Percentiles rank a stretch among this genome's conserved stretches.
These are phyloP conservation scores for Cryptosporidium sp. DNA, from an alignment of 169 alveolate genomes.

Conservation along the genomic window DNA sequence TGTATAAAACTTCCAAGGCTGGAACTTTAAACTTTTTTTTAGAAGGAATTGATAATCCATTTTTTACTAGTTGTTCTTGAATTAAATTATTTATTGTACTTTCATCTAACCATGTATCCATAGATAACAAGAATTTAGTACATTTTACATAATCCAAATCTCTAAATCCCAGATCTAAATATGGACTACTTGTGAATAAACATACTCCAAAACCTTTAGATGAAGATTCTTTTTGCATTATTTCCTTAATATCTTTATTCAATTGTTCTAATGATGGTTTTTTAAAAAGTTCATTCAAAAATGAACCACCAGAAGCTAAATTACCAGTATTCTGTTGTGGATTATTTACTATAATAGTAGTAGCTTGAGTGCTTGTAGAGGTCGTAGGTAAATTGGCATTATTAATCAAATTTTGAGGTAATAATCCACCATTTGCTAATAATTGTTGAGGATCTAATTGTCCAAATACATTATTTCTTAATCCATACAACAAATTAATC, in stretches of 20 bases:
- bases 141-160: constrained; percentile 36
- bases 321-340: background rate
- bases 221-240: constrained; percentile 32
- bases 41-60: constrained; percentile 38
- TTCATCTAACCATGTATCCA: constrained; percentile 44
- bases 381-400: background rate
- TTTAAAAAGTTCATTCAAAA: background rate
- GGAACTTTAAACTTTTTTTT: constrained; percentile 17
- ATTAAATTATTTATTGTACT: background rate
- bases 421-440: background rate
- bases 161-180: constrained; percentile 54
- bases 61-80: background rate
- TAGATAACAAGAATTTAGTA: background rate
- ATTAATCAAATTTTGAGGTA: background rate
- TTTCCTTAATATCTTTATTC: constrained; percentile 39
- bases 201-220: constrained; percentile 6
- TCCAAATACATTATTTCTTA: constrained; percentile 16
- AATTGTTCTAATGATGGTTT: constrained; percentile 37
- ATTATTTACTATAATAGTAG: background rate
- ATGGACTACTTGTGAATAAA: constrained; percentile 11
- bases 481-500: background rate
- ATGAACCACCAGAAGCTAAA: background rate
- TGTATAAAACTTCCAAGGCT: constrained; percentile 19
- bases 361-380: background rate
- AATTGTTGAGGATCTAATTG: background rate